Evolutionary conservation across 192 early-diverging fungal genomes (phyloP).

Genomic region (Entophlyctis luteolus): DNA sequence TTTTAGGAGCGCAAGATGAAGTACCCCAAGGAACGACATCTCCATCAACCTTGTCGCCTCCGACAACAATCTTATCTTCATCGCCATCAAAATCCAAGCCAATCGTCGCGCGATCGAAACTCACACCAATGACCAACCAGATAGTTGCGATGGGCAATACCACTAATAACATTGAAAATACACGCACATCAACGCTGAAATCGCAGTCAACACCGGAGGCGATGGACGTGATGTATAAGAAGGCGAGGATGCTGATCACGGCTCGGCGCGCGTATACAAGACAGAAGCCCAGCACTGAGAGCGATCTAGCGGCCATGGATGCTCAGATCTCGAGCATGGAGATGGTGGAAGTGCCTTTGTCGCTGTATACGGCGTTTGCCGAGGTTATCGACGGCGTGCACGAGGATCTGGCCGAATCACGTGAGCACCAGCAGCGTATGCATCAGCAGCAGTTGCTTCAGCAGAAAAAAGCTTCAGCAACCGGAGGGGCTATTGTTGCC

Average conservation of each 20-base stretch:
- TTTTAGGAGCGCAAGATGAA: background rate
- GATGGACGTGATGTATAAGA: slow-evolving; percentile 3
- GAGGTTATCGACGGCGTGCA: slow-evolving; percentile 11
- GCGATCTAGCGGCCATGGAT: background rate
- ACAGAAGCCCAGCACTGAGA: background rate
- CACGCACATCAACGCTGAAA: too few relatives aligned
- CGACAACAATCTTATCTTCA: background rate
- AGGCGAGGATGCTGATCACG: background rate
- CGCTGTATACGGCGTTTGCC: background rate
- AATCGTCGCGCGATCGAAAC: background rate
- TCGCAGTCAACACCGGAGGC: background rate
- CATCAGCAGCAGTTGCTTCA: background rate
- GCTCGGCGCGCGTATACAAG: background rate
- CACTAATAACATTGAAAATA: background rate
- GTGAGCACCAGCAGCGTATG: background rate
- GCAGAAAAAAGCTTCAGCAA: background rate
- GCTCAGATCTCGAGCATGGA: background rate
- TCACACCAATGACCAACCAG: background rate
- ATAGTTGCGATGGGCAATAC: background rate
- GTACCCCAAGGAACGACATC: background rate
- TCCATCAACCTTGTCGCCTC: background rate
- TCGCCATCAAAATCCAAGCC: background rate
- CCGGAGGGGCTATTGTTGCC: slow-evolving; percentile 6
- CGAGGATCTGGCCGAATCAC: background rate
- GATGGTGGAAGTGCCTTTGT: background rate